These are phyloP conservation scores for Wickerhamiella infanticola DNA, from an alignment of 1,139 yeast species.

Conservation along the genomic window DNA sequence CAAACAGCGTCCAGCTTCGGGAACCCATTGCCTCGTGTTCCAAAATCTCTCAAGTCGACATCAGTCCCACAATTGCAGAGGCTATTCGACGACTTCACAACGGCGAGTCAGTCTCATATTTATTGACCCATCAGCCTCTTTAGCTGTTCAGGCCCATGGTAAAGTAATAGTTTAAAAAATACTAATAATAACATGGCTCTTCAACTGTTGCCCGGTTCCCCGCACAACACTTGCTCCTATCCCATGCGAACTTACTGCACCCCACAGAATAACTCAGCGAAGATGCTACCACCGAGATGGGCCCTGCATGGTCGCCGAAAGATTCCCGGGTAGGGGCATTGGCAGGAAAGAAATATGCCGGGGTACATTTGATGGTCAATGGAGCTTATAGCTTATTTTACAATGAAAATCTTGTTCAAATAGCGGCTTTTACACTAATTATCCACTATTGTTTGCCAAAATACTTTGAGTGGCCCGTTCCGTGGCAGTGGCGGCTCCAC, in stretches of 20 bases:
- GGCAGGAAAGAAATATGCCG: too few species aligned
- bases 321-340: neutral
- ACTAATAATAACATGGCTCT: too few species aligned
- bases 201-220: too few species aligned
- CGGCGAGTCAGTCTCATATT: slow-evolving; percentile 89
- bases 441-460: neutral
- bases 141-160: slow-evolving; percentile 5
- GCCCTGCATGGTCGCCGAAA: neutral
- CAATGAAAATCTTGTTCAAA: too few species aligned
- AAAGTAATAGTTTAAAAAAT: too few species aligned
- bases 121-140: slow-evolving; percentile 60
- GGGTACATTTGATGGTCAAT: too few species aligned
- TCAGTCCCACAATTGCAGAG: slow-evolving; percentile 68
- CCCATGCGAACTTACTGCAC: too few species aligned
- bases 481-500: neutral
- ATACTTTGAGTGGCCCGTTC: neutral
- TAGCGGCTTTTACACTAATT: neutral
- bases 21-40: slow-evolving; percentile 53
- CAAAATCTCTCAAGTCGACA: slow-evolving; percentile 68
- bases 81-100: slow-evolving; percentile 90
- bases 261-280: too few species aligned
- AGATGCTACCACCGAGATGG: too few species aligned
- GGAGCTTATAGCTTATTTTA: too few species aligned
- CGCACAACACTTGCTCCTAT: too few species aligned
- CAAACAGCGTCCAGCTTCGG: slow-evolving; percentile 86